Percentiles rank a stretch among this genome's conserved stretches.
Evolutionary conservation across 441 rosid species (phyloP).

Genomic region (Adansonia grandidieri): DNA sequence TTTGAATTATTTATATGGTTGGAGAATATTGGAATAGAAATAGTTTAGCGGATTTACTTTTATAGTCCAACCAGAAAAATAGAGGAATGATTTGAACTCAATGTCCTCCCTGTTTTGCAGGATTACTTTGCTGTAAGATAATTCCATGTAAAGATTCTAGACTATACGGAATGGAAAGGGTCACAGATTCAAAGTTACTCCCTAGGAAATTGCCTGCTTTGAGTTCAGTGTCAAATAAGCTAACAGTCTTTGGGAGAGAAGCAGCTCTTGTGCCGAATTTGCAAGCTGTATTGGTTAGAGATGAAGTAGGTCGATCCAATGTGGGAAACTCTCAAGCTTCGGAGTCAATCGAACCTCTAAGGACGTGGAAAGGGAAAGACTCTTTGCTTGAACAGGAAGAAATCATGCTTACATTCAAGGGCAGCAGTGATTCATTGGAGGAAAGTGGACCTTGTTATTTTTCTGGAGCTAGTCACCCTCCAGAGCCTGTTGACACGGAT

Average conservation of each 20-base stretch:
- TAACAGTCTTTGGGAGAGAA: slow-evolving; percentile 47
- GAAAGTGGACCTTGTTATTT: slow-evolving; percentile 73
- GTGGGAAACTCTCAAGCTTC: slow-evolving; percentile 42
- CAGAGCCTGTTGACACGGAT: slow-evolving; percentile 85
- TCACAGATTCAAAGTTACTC: slow-evolving; percentile 51
- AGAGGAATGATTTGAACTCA: slow-evolving; percentile 15
- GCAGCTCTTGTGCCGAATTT: slow-evolving; percentile 42
- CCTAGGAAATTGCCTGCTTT: slow-evolving; percentile 51
- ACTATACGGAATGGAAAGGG: slow-evolving; percentile 61
- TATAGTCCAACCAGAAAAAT: background rate
- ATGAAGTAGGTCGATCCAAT: slow-evolving; percentile 44
- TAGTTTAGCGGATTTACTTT: background rate
- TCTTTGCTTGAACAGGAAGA: slow-evolving; percentile 56
- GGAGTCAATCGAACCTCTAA: slow-evolving; percentile 46
- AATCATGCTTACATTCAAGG: slow-evolving; percentile 45
- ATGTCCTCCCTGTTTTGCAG: slow-evolving; percentile 40
- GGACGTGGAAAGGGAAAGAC: slow-evolving; percentile 67
- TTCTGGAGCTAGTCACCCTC: slow-evolving; percentile 90
- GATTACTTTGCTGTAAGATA: slow-evolving; percentile 27
- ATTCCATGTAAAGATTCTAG: slow-evolving; percentile 38
- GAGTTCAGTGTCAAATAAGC: slow-evolving; percentile 46
- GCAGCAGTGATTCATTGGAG: slow-evolving; percentile 58
- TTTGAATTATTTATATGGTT: background rate
- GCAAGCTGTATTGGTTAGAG: slow-evolving; percentile 54
- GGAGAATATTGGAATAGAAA: background rate